Base-by-base conservation (phyloP, 306 rosid species). In the Lablab purpureus region DNA sequence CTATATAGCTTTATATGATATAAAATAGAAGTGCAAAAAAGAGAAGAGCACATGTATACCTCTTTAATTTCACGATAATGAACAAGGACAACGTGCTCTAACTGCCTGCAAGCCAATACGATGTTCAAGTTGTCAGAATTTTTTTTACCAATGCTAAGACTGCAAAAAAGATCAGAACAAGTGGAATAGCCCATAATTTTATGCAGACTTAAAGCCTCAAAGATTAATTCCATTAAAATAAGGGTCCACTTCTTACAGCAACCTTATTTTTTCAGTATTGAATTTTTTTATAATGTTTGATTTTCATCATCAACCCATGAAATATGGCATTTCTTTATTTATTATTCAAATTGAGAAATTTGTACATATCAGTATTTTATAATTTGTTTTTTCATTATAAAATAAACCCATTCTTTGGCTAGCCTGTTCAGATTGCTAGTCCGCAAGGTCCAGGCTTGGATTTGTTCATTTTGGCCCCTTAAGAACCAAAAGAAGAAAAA, bases 71-170 rank as follows among this genome's bases (percentile, higher is more conserved):
- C 85, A 75, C 92, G 87, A 82, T 91, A 91, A 80, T 91, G 97
- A 51, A 91, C 94, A 73, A 91, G 94, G 76, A 88, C 97, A 83
- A 91, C 89, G 86, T 89, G 90, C 83, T 91, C 89, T 51, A 89
- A 84, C 54, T 63, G 79, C 87, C 97, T 91, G 97, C 77, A 91
- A 76, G 40, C 13, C 43, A 80, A 37, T 60, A 51, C 10, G 34
- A 80, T 40, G 64, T 27, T 18, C 49, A 71, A 75, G 80, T 41
- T 47, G 32, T 18, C 55, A 67, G 40, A 70, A 65, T 22, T 34
- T 19, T 9, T 19, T 22, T 21, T 11, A 23, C 47, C 45, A 46
- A 58, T 34, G 51, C 71, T 22, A 55, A 22, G 45, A 58, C 47
- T 32, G 40, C 5, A 9, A 64, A 46, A 12, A 40, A 1, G 28